These are phyloP conservation scores for Phytophthora rubi DNA, from an alignment of 352 stramenopile species.

Conservation along the genomic window DNA sequence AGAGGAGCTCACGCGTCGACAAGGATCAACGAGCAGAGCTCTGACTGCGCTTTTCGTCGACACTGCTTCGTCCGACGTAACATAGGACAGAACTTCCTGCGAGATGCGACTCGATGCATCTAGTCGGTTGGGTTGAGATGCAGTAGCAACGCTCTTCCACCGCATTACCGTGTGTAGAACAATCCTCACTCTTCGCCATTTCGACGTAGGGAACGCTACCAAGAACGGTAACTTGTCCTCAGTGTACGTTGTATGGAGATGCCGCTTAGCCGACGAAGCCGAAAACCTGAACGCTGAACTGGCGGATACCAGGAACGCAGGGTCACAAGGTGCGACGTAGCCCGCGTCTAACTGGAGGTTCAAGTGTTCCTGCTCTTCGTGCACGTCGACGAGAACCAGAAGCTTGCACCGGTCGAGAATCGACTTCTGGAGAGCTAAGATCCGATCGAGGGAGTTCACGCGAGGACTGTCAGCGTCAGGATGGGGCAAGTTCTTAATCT, in stretches of 20 bases:
- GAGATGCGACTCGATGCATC: conserved; percentile 14
- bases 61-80: conserved; percentile 41
- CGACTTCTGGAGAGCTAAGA: conserved; percentile 31
- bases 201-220: conserved; percentile 48
- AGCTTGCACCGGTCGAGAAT: conserved; percentile 58
- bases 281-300: conserved; percentile 21
- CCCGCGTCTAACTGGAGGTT: conserved; percentile 37
- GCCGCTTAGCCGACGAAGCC: conserved; percentile 26
- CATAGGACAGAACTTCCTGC: conserved; percentile 39
- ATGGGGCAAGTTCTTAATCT: conserved; percentile 41
- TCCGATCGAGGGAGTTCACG: conserved; percentile 17
- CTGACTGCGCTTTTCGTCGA: conserved; percentile 31
- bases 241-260: conserved; percentile 40
- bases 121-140: not conserved
- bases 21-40: conserved; percentile 53
- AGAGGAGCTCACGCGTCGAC: conserved; percentile 50
- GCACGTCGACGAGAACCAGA: conserved; percentile 37
- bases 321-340: conserved; percentile 43
- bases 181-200: conserved; percentile 51
- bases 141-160: conserved; percentile 37
- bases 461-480: not conserved
- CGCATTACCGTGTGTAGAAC: conserved; percentile 47
- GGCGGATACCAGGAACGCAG: conserved; percentile 30
- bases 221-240: conserved; percentile 45
- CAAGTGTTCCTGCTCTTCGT: conserved; percentile 42